Evolutionary conservation across 129 eudicot species (phyloP).

Genomic region (Pulicaria dysenterica): DNA sequence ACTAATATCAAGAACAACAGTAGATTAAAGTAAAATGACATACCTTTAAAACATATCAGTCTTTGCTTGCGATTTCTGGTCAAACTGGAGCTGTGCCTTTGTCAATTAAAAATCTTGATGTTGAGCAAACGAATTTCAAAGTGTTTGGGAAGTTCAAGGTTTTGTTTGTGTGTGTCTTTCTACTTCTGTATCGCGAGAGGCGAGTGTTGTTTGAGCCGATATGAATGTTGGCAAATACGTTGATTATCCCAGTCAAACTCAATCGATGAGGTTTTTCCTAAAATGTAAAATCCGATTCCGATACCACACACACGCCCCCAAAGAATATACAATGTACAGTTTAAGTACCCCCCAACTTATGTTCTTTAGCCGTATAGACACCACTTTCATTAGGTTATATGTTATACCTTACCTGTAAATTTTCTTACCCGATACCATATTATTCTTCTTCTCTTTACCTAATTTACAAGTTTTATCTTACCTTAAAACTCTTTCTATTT

Average conservation of each 20-base stretch:
- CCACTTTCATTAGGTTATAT: not conserved
- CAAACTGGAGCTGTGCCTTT: not conserved
- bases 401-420: no score
- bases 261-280: slow-evolving; percentile 13
- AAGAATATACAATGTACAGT: not conserved
- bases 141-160: slow-evolving; percentile 4
- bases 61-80: slow-evolving; percentile 11
- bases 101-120: not conserved
- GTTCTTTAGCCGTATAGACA: not conserved
- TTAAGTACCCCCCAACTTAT: slow-evolving; percentile 10
- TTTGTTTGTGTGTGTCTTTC: not conserved
- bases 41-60: slow-evolving; percentile 23
- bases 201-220: not conserved
- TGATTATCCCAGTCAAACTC: slow-evolving; percentile 23
- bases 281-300: slow-evolving; percentile 3
- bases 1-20: not conserved
- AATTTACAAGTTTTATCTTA: no score
- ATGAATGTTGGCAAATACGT: not conserved
- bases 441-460: no score
- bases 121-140: not conserved
- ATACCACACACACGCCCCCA: not conserved
- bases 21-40: slow-evolving; percentile 1
- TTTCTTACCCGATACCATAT: no score
- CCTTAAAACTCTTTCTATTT: no score
- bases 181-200: not conserved